Conservation (phyloP, 2,329 filamentous ascomycete genomes). For the Botrytis medusae region DNA sequence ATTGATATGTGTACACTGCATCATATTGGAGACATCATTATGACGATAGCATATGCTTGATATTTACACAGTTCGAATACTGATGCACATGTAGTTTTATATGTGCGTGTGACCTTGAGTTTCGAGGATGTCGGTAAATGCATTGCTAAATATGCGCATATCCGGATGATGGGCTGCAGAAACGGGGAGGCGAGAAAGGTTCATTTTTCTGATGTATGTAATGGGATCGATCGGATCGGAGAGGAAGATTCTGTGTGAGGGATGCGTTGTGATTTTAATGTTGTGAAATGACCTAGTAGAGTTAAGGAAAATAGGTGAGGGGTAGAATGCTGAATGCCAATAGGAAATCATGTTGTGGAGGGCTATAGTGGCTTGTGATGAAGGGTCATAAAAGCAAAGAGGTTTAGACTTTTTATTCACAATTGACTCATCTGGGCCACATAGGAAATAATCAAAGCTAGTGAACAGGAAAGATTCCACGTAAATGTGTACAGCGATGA, state of each 20-base stretch:
- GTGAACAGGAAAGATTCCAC: not conserved
- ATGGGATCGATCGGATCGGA: constrained; percentile 22
- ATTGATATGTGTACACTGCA: not conserved
- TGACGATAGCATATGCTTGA: not conserved
- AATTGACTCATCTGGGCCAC: not conserved
- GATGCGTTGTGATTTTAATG: constrained; percentile 7
- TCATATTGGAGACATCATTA: not conserved
- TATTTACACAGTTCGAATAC: not conserved
- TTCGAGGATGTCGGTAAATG: not conserved
- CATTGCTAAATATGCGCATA: constrained; percentile 1
- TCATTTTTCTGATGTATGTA: constrained; percentile 12
- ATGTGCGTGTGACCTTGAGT: constrained; percentile 9
- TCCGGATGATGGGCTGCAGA: constrained; percentile 12
- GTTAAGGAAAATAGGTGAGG: constrained; percentile 2
- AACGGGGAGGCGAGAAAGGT: constrained; percentile 10
- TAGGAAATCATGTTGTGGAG: not conserved
- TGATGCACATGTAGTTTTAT: not conserved
- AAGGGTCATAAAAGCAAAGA: not conserved
- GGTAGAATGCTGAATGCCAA: not conserved
- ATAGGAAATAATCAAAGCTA: not conserved
- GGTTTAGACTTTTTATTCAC: not conserved
- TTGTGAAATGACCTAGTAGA: not conserved
- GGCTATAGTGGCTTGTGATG: not conserved
- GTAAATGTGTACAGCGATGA: not conserved
- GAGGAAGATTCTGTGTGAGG: constrained; percentile 14